A percentile compares a stretch with the other conserved stretches of the same genome.
Conservation (phyloP, 2,329 filamentous ascomycete genomes). For the Pezicula neosporulosa region DNA sequence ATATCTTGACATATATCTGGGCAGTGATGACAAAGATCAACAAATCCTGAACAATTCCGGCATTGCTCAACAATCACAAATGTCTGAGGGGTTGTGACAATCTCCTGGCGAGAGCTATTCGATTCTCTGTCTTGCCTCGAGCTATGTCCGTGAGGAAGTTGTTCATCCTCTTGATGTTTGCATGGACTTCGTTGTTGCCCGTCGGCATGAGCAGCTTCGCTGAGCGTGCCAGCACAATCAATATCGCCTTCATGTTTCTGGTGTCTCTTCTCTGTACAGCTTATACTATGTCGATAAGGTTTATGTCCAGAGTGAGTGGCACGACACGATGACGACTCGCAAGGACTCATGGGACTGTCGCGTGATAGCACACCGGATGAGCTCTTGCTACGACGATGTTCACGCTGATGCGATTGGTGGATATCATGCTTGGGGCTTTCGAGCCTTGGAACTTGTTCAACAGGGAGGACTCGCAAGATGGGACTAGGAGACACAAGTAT, state of each 20-base stretch:
- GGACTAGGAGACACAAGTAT: too few species aligned
- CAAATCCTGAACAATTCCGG: conserved; percentile 12
- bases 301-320: conserved; percentile 17
- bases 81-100: conserved; percentile 15
- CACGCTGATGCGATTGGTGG: not conserved
- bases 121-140: not conserved
- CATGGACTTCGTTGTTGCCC: not conserved
- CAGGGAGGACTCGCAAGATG: too few species aligned
- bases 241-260: conserved; percentile 12
- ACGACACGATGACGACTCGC: conserved; percentile 14
- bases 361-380: conserved; percentile 2
- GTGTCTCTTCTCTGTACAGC: conserved; percentile 11
- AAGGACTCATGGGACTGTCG: conserved; percentile 1
- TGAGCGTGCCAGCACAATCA: conserved; percentile 17
- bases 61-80: conserved; percentile 18
- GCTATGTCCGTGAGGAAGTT: too few species aligned
- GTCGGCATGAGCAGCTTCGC: not conserved
- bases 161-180: too few species aligned
- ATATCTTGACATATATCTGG: conserved; percentile 22
- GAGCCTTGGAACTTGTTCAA: not conserved
- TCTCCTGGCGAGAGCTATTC: not conserved
- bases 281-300: conserved; percentile 18
- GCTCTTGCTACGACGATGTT: conserved; percentile 1
- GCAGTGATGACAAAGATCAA: conserved; percentile 26
- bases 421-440: not conserved